These are phyloP conservation scores for Pseudocohnilembus persalinus DNA, from an alignment of 169 alveolate species.

Conservation along the genomic window DNA sequence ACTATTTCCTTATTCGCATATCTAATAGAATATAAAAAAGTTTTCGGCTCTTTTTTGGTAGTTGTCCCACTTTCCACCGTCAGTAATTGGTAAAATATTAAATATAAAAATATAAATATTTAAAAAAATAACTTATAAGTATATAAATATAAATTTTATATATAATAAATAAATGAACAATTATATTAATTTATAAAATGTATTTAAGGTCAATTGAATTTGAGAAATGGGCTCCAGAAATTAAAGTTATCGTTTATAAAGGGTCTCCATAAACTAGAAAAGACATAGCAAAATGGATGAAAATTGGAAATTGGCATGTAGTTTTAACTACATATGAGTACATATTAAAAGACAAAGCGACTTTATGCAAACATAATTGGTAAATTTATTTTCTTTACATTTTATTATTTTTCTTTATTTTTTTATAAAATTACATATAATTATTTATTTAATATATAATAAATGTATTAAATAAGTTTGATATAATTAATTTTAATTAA, in stretches of 20 bases:
- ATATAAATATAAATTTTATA: no score
- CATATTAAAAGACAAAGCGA: slow-evolving; percentile 79
- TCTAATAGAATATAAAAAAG: slow-evolving; percentile 90
- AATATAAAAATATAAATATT: no score
- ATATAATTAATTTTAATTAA: neutral
- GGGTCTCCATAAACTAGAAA: slow-evolving; percentile 73
- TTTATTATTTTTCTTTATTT: no score
- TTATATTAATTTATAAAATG: no score
- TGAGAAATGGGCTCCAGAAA: slow-evolving; percentile 94
- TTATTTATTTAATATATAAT: no score
- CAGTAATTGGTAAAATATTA: slow-evolving; percentile 91
- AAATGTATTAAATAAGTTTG: no score
- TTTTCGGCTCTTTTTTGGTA: slow-evolving; percentile 94
- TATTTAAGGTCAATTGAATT: slow-evolving; percentile 72
- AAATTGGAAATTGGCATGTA: slow-evolving; percentile 78
- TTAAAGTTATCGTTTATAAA: slow-evolving; percentile 86
- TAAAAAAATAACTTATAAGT: no score
- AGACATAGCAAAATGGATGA: slow-evolving; percentile 56
- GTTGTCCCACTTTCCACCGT: slow-evolving; percentile 95
- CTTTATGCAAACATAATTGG: slow-evolving; percentile 86
- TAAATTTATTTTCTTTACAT: slow-evolving; percentile 32
- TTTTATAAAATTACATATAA: no score
- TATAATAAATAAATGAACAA: no score
- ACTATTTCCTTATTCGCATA: slow-evolving; percentile 94
- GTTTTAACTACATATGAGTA: slow-evolving; percentile 88